Base-by-base conservation (phyloP, 805 yeast species). In the Candida ortonii region DNA sequence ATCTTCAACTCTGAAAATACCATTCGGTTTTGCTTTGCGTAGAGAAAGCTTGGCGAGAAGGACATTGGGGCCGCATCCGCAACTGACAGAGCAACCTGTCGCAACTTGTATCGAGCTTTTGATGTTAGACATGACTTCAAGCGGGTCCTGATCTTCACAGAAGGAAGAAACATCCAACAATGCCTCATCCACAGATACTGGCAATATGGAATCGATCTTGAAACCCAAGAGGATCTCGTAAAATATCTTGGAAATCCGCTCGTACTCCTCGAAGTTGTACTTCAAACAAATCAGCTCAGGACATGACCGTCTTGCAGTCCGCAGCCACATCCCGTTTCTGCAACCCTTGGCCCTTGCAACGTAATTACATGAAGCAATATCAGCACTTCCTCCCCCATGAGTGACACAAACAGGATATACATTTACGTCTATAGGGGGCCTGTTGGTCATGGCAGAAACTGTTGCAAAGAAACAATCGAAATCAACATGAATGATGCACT, bases 391-490 rank as follows among this genome's bases (percentile, higher is more conserved):
- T 1, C 74, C 74, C 5, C 80, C 80, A 49, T 76, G 79, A 0
- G 81, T 68, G 65, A 66, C 95, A 64, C 60, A 90, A 59, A 53
- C 81, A 65, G 70, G 81, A 59, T 47, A 63, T 39, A 27, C 68
- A 22, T 47, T 59, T 41, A 75, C 69, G 39, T 74, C 75, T 12
- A 80, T 52, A 3, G 76, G 67, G 0, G 83, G 80, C 6, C 35
- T 20, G 25, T 67, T 63, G 11, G 61, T 66, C 35, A 78, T 60
- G 3, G 85, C 73, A 0, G 96, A 84, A 0, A 83, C 96, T 0
- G 94, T 72, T 2, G 89, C 97, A 61, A 90, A 90, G 51, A 93
- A 90, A 45, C 95, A 87, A 57, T 90, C 98, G 57, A 88, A 90
- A 56, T 90, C 98, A 21, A 90, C 70, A 56, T 90, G 97, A 35